Evolutionary conservation across 768 basidiomycete species (phyloP), one percentile per base, ranked within the genome.

Genomic region (Tremella yokohamensis): DNA sequence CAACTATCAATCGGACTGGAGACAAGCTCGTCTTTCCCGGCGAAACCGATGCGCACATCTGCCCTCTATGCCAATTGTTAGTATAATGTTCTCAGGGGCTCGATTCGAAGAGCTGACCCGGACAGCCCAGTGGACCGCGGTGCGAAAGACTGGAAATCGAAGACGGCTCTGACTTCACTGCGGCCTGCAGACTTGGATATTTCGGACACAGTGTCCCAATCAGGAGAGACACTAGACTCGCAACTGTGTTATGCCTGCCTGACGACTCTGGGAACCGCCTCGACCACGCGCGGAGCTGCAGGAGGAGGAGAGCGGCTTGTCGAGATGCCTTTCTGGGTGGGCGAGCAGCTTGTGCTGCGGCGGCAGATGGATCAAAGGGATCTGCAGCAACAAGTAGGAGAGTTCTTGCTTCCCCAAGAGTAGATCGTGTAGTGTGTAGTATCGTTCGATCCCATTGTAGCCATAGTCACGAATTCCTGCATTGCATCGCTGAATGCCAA

Each of bases 1-100:
- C 75, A 4, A 76, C 75, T 15, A 76, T 76, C 26, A 68, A 65
- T 44, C 58, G 72, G 29, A 76, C 75, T 6, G 75, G 75, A 1
- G 73, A 74, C 44, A 76, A 76, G 49, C 64, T 76, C 16, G 62
- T 65, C 16, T 76, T 74, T 57, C 52, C 66, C 9, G 70, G 73
- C 4, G 44, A 58, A 24, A 39, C 29, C 2, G 55, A 56, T 29
- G 11, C 52, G 12, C 47, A 40, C 0, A 18, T 57, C 1, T 74
- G 73, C 61, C 73, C 73, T 0, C 40, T 72, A 1, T 74, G 73
- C 52, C 56, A 68, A 40, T 58, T 66, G 75, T 74, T 48, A 55
- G 72, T 69, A 11, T 3, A 20, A 38, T 40, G 12, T 13, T 25
- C 34, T 37, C 24, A 39, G 37, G 29, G 18, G 18, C 16, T 34